Evolutionary conservation across 2,329 filamentous ascomycete genomes (phyloP), one percentile per base, ranked within the genome.

Genomic region (Phaeosphaeriaceae sp.): DNA sequence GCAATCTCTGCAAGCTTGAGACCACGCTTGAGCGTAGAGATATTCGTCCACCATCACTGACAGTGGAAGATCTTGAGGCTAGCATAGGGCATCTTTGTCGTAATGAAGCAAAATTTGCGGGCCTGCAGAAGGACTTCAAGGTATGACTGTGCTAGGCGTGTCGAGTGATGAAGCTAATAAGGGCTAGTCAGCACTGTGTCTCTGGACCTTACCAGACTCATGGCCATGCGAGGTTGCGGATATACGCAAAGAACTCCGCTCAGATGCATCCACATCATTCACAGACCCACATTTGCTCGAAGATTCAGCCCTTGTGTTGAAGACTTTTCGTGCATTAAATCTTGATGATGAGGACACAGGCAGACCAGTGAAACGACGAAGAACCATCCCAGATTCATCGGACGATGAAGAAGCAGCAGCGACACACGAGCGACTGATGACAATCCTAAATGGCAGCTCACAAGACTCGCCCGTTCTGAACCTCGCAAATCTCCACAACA

Each of bases 351-450:
- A n/a, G 4, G 60, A 66, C 35, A 13, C 13, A 10, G 58, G 68
- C 15, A 68, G 72, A 40, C 73, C 75, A 8, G 51, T 59, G 2
- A 78, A 78, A 49, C 67, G 75, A 58, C 68, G 64, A 1, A 76
- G 68, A 49, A 71, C 56, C 2, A 49, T 61, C 21, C 61, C 58
- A 19, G 59, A 68, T 11, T 26, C 56, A 10, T 57, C 63, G 11
- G 59, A 67, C 19, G 59, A 68, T 40, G 52, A 58, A 11, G 56
- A 63, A 24, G 54, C 24, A 24, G 54, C 24, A 5, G 49, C 51
- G 6, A 55, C 56, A 2, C 72, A 76, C 48, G 56, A 71, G 28
- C 56, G 67, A 26, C 56, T 77, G 11, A 49, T 67, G 22, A 61
- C 61, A 15, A 13, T 55, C 2, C 54, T 77, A 26, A 74, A 71